These are phyloP conservation scores for Globisporangium barbulae DNA, from an alignment of 352 stramenopile genomes.

Conservation along the genomic window DNA sequence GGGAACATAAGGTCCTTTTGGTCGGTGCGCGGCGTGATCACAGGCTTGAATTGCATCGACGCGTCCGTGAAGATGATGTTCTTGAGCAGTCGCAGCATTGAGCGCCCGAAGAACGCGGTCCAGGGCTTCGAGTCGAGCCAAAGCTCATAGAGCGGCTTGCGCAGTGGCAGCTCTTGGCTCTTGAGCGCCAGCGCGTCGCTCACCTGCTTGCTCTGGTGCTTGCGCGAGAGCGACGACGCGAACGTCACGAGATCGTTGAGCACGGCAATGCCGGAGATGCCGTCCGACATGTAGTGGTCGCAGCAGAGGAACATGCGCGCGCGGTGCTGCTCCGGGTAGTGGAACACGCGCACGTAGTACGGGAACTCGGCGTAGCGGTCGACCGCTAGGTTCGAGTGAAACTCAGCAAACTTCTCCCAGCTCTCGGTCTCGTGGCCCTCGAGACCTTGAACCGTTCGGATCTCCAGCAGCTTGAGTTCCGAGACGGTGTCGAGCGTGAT, in stretches of 20 bases:
- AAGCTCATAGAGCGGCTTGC: slow-evolving; percentile 4
- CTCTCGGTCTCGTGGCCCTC: slow-evolving; percentile 1
- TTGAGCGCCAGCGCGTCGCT: too few relatives aligned
- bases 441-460: slow-evolving; percentile 7
- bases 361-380: slow-evolving; percentile 8
- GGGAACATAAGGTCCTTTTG: neutral
- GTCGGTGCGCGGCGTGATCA: neutral
- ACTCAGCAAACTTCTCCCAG: slow-evolving; percentile 12
- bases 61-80: slow-evolving; percentile 10
- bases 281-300: slow-evolving; percentile 13
- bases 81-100: too few relatives aligned
- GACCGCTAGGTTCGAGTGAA: slow-evolving; percentile 7
- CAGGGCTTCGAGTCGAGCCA: slow-evolving; percentile 6
- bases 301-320: slow-evolving; percentile 12
- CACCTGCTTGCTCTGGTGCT: neutral
- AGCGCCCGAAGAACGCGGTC: too few relatives aligned
- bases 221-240: slow-evolving; percentile 7
- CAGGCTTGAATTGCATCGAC: neutral
- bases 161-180: slow-evolving; percentile 6
- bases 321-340: slow-evolving; percentile 2
- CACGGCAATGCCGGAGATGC: slow-evolving; percentile 9
- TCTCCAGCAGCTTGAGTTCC: neutral
- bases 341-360: slow-evolving; percentile 12
- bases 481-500: slow-evolving; percentile 1
- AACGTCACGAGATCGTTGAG: slow-evolving; percentile 15